Percentiles rank a stretch among this genome's conserved stretches.
phyloP scores from a whole-genome alignment of 2,329 filamentous ascomycete genomes.

The Clonostachys sp. region DNA sequence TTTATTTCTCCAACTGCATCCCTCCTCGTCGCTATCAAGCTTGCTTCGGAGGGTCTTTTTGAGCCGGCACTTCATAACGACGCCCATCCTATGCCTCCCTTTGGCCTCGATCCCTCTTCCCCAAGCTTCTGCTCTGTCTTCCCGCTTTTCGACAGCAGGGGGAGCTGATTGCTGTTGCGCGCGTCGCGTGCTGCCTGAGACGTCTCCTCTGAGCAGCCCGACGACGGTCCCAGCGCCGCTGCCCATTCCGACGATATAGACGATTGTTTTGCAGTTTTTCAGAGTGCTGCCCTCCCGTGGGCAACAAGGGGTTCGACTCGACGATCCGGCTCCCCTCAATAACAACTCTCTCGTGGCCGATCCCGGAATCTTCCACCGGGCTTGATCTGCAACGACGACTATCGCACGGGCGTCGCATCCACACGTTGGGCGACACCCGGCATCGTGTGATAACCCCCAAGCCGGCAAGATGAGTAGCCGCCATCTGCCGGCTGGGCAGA shows the following conservation, averaged over 20 bases:
- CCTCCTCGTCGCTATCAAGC: slow-evolving; percentile 16
- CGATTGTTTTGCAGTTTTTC: no score
- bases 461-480: slow-evolving; percentile 73
- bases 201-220: not conserved
- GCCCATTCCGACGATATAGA: no score
- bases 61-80: no score
- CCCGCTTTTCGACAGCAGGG: no score
- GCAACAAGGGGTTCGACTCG: no score
- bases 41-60: slow-evolving; percentile 1
- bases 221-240: no score
- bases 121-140: no score
- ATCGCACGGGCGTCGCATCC: slow-evolving; percentile 19
- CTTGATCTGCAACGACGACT: slow-evolving; percentile 7
- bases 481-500: slow-evolving; percentile 75
- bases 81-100: no score
- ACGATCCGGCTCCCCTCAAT: not conserved
- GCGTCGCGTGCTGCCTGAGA: not conserved
- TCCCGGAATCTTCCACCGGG: not conserved
- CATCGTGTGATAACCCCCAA: slow-evolving; percentile 34
- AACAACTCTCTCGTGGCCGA: not conserved
- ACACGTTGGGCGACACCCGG: slow-evolving; percentile 21
- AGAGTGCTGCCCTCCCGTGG: no score
- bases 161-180: not conserved
- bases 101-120: no score
- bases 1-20: slow-evolving; percentile 17